phyloP scores from a whole-genome alignment of 2,329 filamentous ascomycete genomes.

The Venturia pyrina region DNA sequence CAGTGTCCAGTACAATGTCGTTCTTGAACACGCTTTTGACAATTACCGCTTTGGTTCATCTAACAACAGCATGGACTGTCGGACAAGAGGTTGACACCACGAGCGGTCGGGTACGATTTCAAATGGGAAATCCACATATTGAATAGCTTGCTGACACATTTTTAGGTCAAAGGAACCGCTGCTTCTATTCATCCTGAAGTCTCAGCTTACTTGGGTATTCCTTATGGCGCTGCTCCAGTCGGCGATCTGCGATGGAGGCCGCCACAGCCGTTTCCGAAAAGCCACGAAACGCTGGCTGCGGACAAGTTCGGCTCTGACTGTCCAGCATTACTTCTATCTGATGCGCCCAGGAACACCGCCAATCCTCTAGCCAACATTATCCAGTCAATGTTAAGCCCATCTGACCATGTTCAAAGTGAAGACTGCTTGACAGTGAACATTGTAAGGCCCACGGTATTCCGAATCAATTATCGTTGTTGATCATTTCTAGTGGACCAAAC shows the following conservation, averaged over 20 bases:
- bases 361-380: background rate
- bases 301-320: constrained; percentile 9
- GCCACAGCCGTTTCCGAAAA: constrained; percentile 7
- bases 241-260: constrained; percentile 8
- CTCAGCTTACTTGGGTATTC: constrained; percentile 12
- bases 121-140: no score
- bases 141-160: background rate
- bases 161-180: constrained; percentile 4
- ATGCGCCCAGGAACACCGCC: background rate
- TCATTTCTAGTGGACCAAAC: constrained; percentile 20
- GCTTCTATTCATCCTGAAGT: constrained; percentile 3
- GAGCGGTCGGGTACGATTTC: constrained; percentile 2
- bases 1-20: background rate
- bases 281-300: background rate
- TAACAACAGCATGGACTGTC: constrained; percentile 3
- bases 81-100: constrained; percentile 8
- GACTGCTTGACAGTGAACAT: constrained; percentile 25
- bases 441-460: background rate
- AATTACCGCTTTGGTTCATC: background rate
- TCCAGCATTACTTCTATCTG: constrained; percentile 4
- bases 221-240: constrained; percentile 7
- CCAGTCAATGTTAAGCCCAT: constrained; percentile 3
- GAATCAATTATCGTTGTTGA: background rate
- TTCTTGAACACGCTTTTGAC: background rate
- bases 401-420: constrained; percentile 19